Evolutionary conservation across 169 alveolate species (phyloP), one percentile per base, ranked within the genome.

Genomic region (Plasmodium malariae): DNA sequence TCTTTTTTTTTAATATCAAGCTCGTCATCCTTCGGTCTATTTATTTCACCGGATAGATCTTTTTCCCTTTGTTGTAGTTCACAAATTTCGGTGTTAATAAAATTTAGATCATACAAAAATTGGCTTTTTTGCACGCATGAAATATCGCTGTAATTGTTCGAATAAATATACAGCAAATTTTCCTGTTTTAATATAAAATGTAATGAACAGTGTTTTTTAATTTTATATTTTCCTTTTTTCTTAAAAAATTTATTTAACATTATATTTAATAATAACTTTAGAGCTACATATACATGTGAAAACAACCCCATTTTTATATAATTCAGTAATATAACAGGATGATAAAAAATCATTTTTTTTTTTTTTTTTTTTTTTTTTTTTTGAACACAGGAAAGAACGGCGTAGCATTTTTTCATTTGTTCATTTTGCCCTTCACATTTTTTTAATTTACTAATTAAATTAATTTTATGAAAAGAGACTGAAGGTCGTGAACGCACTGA

Each of bases 241-340:
- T 49, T 86, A 57, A 36, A 70, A 43, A 86, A 86, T 24, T 17
- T 68, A 48, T 68, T 69, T 32, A 86, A 36, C 30, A 86, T 21
- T 36, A 86, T 59, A 34, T 37, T 24, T 54, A 86, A 51, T 17
- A 86, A 36, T 59, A 86, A 54, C 24, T 69, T 86, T 62, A 86
- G n/a, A 3, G 92, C 86, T 5, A 86, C 24, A 70, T 57, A n/a
- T 49, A 86, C 92, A 54, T 86, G 92, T 9, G 87, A 69, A 45
- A 86, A 86, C 32, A 86, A 30, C 14, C 92, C 92, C 7, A 86
- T 51, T 2, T 86, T 86, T 48, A 86, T 37, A 62, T 86, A 86
- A 32, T 68, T 70, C 37, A 86, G 34, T 28, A 86, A 36, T n/a
- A 57, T n/a, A 14, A 68, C 21, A 30, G 92, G 92, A 26, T 86